A percentile compares a stretch with the other conserved stretches of the same genome.
These are phyloP conservation scores for Tetrastigma voinierianum DNA, from an alignment of 164 flowering plant species.

Conservation along the genomic window DNA sequence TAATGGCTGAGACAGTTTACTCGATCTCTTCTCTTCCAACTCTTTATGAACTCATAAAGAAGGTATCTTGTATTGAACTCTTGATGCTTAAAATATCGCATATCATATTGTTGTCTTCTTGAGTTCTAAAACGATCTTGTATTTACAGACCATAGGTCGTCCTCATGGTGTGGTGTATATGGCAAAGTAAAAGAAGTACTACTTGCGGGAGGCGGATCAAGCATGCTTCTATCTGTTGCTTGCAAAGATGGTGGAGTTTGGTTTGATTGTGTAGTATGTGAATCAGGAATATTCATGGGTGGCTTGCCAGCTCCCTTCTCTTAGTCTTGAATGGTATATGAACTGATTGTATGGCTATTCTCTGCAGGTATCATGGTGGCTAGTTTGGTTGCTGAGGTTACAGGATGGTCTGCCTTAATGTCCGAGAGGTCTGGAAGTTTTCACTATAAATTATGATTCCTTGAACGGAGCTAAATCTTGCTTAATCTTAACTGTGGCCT, in stretches of 20 bases:
- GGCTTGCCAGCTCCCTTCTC: neutral
- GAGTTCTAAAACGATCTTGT: constrained; percentile 12
- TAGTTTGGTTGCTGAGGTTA: constrained; percentile 66
- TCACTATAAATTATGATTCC: constrained; percentile 22
- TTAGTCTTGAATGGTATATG: neutral
- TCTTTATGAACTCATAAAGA: constrained; percentile 76
- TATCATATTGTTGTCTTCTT: constrained; percentile 1
- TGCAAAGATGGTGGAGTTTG: constrained; percentile 77
- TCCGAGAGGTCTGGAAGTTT: constrained; percentile 96
- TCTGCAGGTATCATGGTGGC: constrained; percentile 56
- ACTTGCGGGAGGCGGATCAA: constrained; percentile 94
- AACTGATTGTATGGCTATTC: neutral
- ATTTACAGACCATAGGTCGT: constrained; percentile 54
- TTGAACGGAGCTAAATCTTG: no score
- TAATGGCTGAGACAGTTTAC: constrained; percentile 99
- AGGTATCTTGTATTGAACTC: constrained; percentile 37
- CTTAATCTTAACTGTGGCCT: no score
- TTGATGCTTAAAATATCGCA: neutral
- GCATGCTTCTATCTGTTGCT: constrained; percentile 67
- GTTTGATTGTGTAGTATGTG: neutral
- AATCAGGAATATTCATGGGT: neutral
- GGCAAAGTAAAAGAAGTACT: constrained; percentile 94
- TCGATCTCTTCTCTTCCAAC: constrained; percentile 56
- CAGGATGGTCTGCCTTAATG: constrained; percentile 91
- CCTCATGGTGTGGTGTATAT: constrained; percentile 79